Conservation (phyloP, 306 rosid species). For the Lotus japonicus region DNA sequence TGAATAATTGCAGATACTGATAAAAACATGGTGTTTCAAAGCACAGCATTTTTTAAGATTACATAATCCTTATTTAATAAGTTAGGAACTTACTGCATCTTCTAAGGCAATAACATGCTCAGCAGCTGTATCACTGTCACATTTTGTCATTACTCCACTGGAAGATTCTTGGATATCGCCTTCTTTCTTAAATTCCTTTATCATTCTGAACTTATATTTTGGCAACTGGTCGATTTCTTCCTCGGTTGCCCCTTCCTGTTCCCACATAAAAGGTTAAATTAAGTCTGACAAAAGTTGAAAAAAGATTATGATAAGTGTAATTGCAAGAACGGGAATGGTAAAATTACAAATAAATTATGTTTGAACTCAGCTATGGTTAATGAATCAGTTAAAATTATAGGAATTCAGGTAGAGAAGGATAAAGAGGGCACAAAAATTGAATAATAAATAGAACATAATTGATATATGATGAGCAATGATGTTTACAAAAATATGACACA, state of each 20-base stretch:
- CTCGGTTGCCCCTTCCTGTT: constrained; percentile 86
- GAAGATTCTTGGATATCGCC: constrained; percentile 48
- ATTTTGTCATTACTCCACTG: constrained; percentile 57
- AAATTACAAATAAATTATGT: background rate
- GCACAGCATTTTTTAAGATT: background rate
- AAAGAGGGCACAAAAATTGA: background rate
- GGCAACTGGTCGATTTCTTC: constrained; percentile 79
- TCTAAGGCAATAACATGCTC: constrained; percentile 50
- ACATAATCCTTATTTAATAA: background rate
- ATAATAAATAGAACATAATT: background rate
- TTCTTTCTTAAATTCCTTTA: constrained; percentile 37
- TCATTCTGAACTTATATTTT: constrained; percentile 49
- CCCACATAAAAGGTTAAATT: constrained; percentile 21
- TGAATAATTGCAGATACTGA: background rate
- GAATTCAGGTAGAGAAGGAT: background rate
- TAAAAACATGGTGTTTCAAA: background rate
- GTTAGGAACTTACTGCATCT: constrained; percentile 64
- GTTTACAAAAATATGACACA: background rate
- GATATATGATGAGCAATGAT: background rate
- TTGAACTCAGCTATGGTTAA: background rate
- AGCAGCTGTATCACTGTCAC: constrained; percentile 34
- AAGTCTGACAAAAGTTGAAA: constrained; percentile 1
- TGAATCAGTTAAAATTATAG: background rate
- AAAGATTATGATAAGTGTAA: background rate
- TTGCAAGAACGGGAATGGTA: background rate